Conservation (phyloP, 2,329 filamentous ascomycete species). For the Diaporthe citriasiana region DNA sequence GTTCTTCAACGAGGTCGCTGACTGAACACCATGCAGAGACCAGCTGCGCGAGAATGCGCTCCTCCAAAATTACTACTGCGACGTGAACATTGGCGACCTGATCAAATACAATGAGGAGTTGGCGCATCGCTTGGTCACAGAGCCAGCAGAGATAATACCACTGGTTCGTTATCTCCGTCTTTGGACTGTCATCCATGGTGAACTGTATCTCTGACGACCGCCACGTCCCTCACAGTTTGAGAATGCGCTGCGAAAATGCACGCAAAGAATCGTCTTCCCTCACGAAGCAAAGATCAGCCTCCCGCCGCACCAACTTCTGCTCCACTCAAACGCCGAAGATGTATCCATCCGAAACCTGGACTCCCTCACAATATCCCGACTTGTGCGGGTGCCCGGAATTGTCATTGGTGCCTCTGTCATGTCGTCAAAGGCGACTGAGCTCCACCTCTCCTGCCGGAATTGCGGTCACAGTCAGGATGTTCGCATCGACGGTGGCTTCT, state of each 20-base stretch:
- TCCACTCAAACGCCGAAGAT: slow-evolving; percentile 91
- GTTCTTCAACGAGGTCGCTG: neutral
- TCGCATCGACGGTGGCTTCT: slow-evolving; percentile 85
- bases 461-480: slow-evolving; percentile 82
- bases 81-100: slow-evolving; percentile 94
- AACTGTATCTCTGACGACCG: slow-evolving; percentile 27
- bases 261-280: slow-evolving; percentile 92
- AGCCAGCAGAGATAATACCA: slow-evolving; percentile 93
- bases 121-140: slow-evolving; percentile 88
- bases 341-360: slow-evolving; percentile 95
- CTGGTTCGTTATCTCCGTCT: slow-evolving; percentile 70
- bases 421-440: slow-evolving; percentile 91
- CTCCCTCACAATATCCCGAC: slow-evolving; percentile 89
- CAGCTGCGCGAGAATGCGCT: slow-evolving; percentile 96
- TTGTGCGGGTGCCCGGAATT: slow-evolving; percentile 97
- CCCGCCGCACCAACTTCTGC: slow-evolving; percentile 92
- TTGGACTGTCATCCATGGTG: neutral
- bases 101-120: slow-evolving; percentile 98
- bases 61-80: slow-evolving; percentile 94
- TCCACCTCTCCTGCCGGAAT: slow-evolving; percentile 89
- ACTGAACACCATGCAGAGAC: slow-evolving; percentile 72
- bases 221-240: slow-evolving; percentile 77
- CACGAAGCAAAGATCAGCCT: slow-evolving; percentile 76
- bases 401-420: slow-evolving; percentile 97
- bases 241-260: slow-evolving; percentile 88